Evolutionary conservation across 768 basidiomycete genomes (phyloP).

Genomic region (Rhodotorula toruloides): DNA sequence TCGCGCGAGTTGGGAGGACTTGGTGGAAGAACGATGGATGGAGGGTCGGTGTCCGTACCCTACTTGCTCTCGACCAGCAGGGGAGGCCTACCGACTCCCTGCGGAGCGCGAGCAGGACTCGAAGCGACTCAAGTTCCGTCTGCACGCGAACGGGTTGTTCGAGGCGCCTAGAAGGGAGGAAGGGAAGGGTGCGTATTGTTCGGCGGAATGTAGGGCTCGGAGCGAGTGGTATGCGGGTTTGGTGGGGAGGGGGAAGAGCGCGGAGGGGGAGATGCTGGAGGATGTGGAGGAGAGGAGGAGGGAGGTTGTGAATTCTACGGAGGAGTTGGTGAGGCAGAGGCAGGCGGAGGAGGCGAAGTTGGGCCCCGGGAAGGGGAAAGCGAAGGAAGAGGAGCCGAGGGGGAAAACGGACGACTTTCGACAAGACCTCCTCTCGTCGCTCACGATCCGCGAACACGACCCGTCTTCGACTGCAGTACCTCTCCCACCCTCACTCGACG

Average conservation of each 20-base stretch:
- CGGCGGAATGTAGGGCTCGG: not conserved
- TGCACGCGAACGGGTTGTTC: conserved; percentile 1
- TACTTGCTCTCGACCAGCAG: no score
- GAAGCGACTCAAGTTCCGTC: no score
- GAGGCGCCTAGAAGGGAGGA: not conserved
- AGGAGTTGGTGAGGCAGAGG: not conserved
- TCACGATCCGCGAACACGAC: conserved; percentile 18
- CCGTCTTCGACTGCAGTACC: not conserved
- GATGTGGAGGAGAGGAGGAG: conserved; percentile 23
- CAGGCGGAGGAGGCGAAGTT: not conserved
- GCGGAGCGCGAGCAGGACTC: not conserved
- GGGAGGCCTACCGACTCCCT: no score
- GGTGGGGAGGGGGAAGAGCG: not conserved
- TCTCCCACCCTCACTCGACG: not conserved
- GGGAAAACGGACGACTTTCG: not conserved
- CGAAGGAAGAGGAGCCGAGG: not conserved
- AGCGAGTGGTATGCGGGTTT: conserved; percentile 1
- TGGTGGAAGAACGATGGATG: no score
- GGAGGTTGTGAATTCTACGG: not conserved
- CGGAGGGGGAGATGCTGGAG: conserved; percentile 11
- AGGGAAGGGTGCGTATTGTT: conserved; percentile 14
- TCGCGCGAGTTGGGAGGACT: not conserved
- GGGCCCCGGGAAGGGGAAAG: no score
- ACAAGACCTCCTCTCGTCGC: conserved; percentile 4
- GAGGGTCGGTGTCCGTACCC: no score